Evolutionary conservation across 768 basidiomycete genomes (phyloP).

Genomic region (Leccinum subgranulosum): DNA sequence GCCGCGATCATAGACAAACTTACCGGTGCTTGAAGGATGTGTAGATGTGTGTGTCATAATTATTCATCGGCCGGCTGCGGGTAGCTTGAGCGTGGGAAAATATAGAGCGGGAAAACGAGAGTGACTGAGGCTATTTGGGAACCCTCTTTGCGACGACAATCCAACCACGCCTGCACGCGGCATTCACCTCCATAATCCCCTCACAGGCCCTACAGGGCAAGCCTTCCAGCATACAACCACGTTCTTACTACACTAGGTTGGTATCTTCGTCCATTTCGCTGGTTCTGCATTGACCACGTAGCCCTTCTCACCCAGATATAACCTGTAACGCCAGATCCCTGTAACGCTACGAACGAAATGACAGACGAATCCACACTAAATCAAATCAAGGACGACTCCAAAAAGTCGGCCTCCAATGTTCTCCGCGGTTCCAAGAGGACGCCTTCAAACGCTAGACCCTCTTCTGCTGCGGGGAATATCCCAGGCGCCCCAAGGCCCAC

Average conservation of each 20-base stretch:
- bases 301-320: constrained; percentile 38
- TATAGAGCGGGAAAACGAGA: constrained; percentile 14
- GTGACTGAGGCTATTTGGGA: neutral
- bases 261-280: constrained; percentile 11
- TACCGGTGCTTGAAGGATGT: constrained; percentile 22
- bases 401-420: constrained; percentile 50
- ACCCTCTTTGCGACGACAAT: constrained; percentile 37
- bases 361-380: constrained; percentile 66
- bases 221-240: constrained; percentile 48
- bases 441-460: constrained; percentile 42
- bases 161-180: constrained; percentile 52
- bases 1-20: constrained; percentile 81
- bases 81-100: constrained; percentile 27
- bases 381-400: constrained; percentile 61
- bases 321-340: constrained; percentile 34
- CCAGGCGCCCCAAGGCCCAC: constrained; percentile 55
- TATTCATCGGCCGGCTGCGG: constrained; percentile 10
- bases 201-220: constrained; percentile 93
- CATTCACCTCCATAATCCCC: constrained; percentile 54
- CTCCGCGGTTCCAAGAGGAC: constrained; percentile 60
- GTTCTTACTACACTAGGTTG: constrained; percentile 46
- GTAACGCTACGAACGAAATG: constrained; percentile 78
- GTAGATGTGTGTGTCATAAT: constrained; percentile 17
- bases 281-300: constrained; percentile 19
- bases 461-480: constrained; percentile 40